A percentile compares a stretch with the other conserved stretches of the same genome.
Conservation (phyloP, 805 yeast genomes). For the Wickerhamiella musiphila region DNA sequence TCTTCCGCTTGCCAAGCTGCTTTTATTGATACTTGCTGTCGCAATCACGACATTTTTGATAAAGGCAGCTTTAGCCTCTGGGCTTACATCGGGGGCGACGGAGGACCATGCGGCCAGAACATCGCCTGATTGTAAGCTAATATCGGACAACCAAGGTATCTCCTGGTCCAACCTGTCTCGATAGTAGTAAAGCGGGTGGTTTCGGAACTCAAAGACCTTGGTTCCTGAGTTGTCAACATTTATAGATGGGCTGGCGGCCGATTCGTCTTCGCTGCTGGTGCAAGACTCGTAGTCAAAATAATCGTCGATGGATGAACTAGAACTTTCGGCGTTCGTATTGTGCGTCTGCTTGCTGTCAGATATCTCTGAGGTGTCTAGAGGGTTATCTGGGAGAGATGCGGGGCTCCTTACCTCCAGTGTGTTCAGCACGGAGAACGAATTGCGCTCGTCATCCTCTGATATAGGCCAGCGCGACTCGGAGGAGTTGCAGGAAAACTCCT, state of each 20-base stretch:
- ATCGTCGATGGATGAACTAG: constrained; percentile 11
- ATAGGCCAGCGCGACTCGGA: too few relatives aligned
- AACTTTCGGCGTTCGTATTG: too few relatives aligned
- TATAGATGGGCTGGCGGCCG: constrained; percentile 1
- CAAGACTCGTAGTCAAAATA: constrained; percentile 15
- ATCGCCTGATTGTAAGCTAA: constrained; percentile 13
- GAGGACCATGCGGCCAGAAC: constrained; percentile 17
- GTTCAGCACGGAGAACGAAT: too few relatives aligned
- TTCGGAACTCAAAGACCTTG: not conserved
- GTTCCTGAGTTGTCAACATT: constrained; percentile 1
- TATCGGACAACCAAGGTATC: constrained; percentile 12
- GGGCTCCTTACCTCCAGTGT: too few relatives aligned
- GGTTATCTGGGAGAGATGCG: too few relatives aligned
- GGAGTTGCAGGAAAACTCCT: too few relatives aligned
- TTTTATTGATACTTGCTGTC: constrained; percentile 15
- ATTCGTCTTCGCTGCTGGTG: constrained; percentile 7
- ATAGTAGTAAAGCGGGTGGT: constrained; percentile 8
- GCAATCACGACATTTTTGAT: constrained; percentile 14
- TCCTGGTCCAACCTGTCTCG: constrained; percentile 1
- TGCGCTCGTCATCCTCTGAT: too few relatives aligned
- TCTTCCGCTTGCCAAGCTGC: constrained; percentile 18
- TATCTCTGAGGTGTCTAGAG: too few relatives aligned
- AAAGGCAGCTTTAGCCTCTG: constrained; percentile 12
- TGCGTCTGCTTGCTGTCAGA: too few relatives aligned
- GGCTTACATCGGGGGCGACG: constrained; percentile 11